These are phyloP conservation scores for Aspergillus sp. DNA, from an alignment of 2,329 filamentous ascomycete species.

Conservation along the genomic window DNA sequence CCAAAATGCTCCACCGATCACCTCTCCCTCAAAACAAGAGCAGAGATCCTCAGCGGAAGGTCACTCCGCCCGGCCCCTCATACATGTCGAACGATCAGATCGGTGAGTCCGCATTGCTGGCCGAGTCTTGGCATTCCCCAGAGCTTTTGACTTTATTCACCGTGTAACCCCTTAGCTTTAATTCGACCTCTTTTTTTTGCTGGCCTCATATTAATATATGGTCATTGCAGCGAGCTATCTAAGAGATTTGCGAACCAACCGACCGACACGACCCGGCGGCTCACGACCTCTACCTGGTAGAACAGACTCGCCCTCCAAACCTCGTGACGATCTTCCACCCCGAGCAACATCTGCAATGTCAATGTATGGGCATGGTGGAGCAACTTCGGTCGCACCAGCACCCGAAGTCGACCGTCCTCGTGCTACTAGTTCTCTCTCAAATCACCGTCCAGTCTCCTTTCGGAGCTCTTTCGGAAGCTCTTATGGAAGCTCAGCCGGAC, in stretches of 20 bases:
- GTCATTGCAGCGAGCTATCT: slow-evolving; percentile 59
- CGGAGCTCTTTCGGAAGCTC: slow-evolving; percentile 31
- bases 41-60: slow-evolving; percentile 46
- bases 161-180: slow-evolving; percentile 23
- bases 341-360: slow-evolving; percentile 50
- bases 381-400: slow-evolving; percentile 23
- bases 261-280: slow-evolving; percentile 61
- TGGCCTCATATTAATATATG: slow-evolving; percentile 16
- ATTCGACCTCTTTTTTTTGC: background rate
- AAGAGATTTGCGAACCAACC: slow-evolving; percentile 62
- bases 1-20: slow-evolving; percentile 45
- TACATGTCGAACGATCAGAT: slow-evolving; percentile 54
- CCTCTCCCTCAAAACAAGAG: slow-evolving; percentile 34
- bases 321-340: slow-evolving; percentile 39
- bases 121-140: slow-evolving; percentile 24
- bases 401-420: slow-evolving; percentile 37
- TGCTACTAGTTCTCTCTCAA: slow-evolving; percentile 46
- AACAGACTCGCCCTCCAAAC: slow-evolving; percentile 31
- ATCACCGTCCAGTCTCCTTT: slow-evolving; percentile 41
- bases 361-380: slow-evolving; percentile 34
- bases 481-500: slow-evolving; percentile 35
- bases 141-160: slow-evolving; percentile 24
- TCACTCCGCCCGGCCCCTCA: slow-evolving; percentile 51
- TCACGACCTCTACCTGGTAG: slow-evolving; percentile 63
- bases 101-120: slow-evolving; percentile 42